A percentile compares a stretch with the other conserved stretches of the same genome.
These are phyloP conservation scores for Arabidopsis lyrata DNA, from an alignment of 441 rosid genomes.

Conservation along the genomic window DNA sequence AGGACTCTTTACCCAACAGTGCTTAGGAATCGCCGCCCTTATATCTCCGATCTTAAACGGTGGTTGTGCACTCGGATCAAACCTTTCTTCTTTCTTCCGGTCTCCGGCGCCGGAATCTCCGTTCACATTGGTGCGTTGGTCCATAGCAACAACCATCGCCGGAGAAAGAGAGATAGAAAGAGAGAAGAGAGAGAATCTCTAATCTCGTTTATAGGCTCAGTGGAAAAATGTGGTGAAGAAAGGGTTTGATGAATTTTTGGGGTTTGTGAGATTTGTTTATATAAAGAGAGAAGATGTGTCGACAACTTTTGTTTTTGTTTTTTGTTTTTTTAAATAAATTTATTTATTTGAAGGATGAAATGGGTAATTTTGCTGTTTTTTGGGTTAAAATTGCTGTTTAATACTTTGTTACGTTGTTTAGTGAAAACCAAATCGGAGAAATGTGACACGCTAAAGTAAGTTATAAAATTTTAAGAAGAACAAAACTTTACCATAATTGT, in stretches of 20 bases:
- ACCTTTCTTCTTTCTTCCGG: slow-evolving; percentile 36
- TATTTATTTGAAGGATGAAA: slow-evolving; percentile 7
- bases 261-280: slow-evolving; percentile 38
- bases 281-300: slow-evolving; percentile 37
- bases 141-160: slow-evolving; percentile 45
- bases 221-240: slow-evolving; percentile 40
- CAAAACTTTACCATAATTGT: slow-evolving; percentile 19
- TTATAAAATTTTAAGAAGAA: not conserved
- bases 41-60: slow-evolving; percentile 52
- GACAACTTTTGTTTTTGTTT: not conserved
- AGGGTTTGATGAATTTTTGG: slow-evolving; percentile 36
- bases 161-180: slow-evolving; percentile 23
- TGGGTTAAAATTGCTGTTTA: not conserved
- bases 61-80: slow-evolving; percentile 50
- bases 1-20: slow-evolving; percentile 27
- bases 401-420: slow-evolving; percentile 12
- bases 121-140: slow-evolving; percentile 41
- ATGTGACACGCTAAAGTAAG: slow-evolving; percentile 14
- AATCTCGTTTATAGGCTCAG: slow-evolving; percentile 15
- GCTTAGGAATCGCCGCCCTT: slow-evolving; percentile 52
- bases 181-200: slow-evolving; percentile 12
- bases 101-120: slow-evolving; percentile 32
- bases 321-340: not conserved
- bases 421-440: slow-evolving; percentile 11
- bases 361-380: not conserved